Base-by-base conservation (phyloP, 139 green algal species). In the Chlamydomonas sp. region DNA sequence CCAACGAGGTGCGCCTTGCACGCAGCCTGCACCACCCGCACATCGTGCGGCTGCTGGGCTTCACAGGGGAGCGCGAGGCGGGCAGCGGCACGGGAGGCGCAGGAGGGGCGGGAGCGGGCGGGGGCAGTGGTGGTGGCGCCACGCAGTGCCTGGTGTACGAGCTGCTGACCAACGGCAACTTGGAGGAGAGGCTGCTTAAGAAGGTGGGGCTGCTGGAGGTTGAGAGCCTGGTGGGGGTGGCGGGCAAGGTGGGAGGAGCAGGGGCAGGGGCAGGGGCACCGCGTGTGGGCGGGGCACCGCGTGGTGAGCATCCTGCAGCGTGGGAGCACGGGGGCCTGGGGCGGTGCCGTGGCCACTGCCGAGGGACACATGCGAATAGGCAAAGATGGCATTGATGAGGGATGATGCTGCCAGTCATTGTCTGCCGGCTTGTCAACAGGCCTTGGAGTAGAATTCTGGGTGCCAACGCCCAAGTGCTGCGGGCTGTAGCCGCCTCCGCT, bases 101-200 rank as follows among this genome's bases (percentile, higher is more conserved):
- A 57, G 12, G 16, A 62, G 72, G 68, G 20, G 57, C 80, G 7
- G 57, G 58, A 6, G 63, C n/a, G 6, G 17, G 2, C 12, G 10
- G 59, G 7, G 58, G n/a, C 2, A 5, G 14, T 69, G 67, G 49
- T 64, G 58, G 4, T 0, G 86, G 74, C 57, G 80, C 60, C 20
- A 83, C 79, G 12, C 80, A 87, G 85, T 91, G 90, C 77, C 88
- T 93, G 15, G 91, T 93, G 18, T 93, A 93, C 63, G 91, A 93
- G 88, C 91, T 93, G 49, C 89, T 93, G 81, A 79, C 91, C 7
- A 76, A 79, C 8, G 91, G 91, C 58, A 93, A 92, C 88, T 78
- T 93, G 61, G 88, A 93, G 66, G 91, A 93, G 14, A 16, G 87
- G 4, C 73, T 93, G 71, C 85, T 79, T 63, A 4, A 79, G 16